Evolutionary conservation across 2,329 filamentous ascomycete genomes (phyloP).

Genomic region (Xylaria digitata): DNA sequence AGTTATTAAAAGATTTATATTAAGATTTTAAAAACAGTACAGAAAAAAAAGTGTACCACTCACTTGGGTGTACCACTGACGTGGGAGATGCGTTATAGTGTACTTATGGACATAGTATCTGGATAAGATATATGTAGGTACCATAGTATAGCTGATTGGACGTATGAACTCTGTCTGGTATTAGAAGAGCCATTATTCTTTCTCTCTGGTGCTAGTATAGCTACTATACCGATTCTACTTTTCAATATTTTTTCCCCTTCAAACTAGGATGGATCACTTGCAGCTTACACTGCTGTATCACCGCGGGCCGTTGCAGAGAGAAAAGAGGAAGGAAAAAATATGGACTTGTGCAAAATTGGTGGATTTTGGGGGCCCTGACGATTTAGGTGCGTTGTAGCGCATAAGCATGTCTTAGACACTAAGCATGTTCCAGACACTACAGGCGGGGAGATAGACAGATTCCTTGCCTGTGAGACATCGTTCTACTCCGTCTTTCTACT

Average conservation of each 20-base stretch:
- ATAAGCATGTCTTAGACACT: slow-evolving; percentile 14
- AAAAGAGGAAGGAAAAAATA: background rate
- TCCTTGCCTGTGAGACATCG: background rate
- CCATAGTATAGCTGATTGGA: too few relatives aligned
- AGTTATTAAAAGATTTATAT: too few relatives aligned
- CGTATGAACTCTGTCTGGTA: too few relatives aligned
- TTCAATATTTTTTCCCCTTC: background rate
- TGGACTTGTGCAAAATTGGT: slow-evolving; percentile 2
- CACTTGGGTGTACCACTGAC: too few relatives aligned
- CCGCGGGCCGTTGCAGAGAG: background rate
- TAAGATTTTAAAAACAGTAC: too few relatives aligned
- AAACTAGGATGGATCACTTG: background rate
- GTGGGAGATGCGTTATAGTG: too few relatives aligned
- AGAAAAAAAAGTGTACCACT: too few relatives aligned
- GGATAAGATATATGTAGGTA: too few relatives aligned
- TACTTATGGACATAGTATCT: too few relatives aligned
- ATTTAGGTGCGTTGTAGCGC: background rate
- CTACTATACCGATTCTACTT: background rate
- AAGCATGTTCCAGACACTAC: background rate
- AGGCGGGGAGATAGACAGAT: background rate
- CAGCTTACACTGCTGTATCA: slow-evolving; percentile 10
- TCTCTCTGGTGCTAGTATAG: too few relatives aligned
- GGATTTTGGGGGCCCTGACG: background rate
- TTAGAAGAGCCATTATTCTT: too few relatives aligned
- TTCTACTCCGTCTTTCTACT: background rate